Evolutionary conservation across 805 yeast species (phyloP), one percentile per base, ranked within the genome.

Genomic region (Saccharomycopsis babjevae): DNA sequence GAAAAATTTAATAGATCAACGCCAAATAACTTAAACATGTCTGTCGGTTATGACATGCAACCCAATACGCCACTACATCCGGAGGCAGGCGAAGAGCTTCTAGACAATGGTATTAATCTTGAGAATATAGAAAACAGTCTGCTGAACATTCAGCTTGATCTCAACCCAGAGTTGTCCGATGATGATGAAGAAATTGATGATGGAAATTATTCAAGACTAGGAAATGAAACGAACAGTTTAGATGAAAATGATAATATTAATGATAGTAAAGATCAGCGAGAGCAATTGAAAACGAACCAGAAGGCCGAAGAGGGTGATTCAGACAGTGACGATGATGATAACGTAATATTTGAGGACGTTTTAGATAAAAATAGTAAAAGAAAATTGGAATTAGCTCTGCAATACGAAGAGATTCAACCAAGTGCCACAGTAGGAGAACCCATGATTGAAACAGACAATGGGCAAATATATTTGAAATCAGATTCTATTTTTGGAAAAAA

Each of bases 31-130:
- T 13, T 22, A 2, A 16, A 22, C 22, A 46, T 46, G 52, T 22
- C 52, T 46, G n/a, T 22, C 28, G 61, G 59, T 55, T 62, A 52
- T 32, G 43, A 54, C 18, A 42, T 54, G 30, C 50, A 54, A 38
- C 65, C 65, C 36, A 25, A 20, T 1, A 63, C 65, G 10, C 65
- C 65, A 25, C 30, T 38, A 16, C 65, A 61, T 32, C 65, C 66
- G 13, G 38, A 38, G 36, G 62, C 64, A 16, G 55, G 56, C 28
- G 59, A 54, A 54, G 65, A 63, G 52, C 52, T 56, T 58, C 34
- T 58, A 50, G 8, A 38, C 50, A 20, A 60, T 46, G 38, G 60
- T 57, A 5, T 57, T 59, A 42, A 25, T 40, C 30, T 20, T 25
- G n/a, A 56, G 8, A 54, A 56, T 15, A 15, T 60, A 25, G 16